These are phyloP conservation scores for Vinca major DNA, from an alignment of 305 asterid species.

Conservation along the genomic window DNA sequence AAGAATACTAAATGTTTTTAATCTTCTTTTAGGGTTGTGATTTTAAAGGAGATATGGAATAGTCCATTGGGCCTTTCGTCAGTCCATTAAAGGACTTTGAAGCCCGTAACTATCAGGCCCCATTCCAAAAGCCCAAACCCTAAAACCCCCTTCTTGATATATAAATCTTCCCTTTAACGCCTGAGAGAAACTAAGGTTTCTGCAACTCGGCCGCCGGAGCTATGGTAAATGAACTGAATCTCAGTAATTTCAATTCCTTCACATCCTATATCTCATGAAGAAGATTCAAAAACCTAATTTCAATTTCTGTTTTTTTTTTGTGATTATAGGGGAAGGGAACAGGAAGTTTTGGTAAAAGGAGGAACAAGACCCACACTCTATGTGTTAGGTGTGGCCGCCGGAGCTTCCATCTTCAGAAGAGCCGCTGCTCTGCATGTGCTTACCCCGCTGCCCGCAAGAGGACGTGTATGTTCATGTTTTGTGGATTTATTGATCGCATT, in stretches of 20 bases:
- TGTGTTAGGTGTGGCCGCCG: slow-evolving; percentile 95
- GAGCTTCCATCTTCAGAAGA: slow-evolving; percentile 91
- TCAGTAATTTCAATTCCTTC: not conserved
- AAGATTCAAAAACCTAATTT: not conserved
- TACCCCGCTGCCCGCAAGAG: slow-evolving; percentile 93
- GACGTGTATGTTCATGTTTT: slow-evolving; percentile 37
- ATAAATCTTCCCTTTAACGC: not conserved
- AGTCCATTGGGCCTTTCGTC: not conserved
- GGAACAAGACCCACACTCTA: slow-evolving; percentile 93
- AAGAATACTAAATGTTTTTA: too few relatives aligned
- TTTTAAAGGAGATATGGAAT: too few relatives aligned
- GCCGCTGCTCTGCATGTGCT: slow-evolving; percentile 90
- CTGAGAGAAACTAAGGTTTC: slow-evolving; percentile 17
- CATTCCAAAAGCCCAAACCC: slow-evolving; percentile 13
- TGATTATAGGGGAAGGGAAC: slow-evolving; percentile 70
- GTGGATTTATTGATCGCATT: too few relatives aligned
- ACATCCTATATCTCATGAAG: not conserved
- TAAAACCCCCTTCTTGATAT: not conserved
- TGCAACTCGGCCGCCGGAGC: slow-evolving; percentile 8
- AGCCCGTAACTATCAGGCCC: not conserved
- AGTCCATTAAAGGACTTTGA: not conserved
- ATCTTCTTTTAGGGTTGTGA: too few relatives aligned
- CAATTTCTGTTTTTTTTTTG: not conserved
- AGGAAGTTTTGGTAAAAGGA: slow-evolving; percentile 88
- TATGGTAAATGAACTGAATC: slow-evolving; percentile 16